A percentile compares a stretch with the other conserved stretches of the same genome.
Conservation (phyloP, 495 filamentous ascomycete species). For the Penicillium riverlandense region DNA sequence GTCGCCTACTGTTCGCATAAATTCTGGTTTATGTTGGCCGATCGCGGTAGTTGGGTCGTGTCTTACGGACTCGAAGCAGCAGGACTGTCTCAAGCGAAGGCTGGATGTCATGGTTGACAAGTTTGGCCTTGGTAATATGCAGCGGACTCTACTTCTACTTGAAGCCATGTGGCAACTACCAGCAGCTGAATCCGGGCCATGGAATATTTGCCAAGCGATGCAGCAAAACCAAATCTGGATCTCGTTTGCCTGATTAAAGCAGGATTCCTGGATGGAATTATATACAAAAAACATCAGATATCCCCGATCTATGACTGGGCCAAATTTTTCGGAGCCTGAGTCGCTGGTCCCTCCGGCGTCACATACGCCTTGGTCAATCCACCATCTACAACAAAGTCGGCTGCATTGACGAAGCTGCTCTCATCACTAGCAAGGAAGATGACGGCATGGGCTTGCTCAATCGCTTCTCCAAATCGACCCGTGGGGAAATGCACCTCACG, state of each 20-base stretch:
- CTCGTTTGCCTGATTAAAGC: constrained; percentile 25
- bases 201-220: constrained; percentile 35
- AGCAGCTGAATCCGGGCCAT: constrained; percentile 21
- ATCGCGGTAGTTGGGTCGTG: constrained; percentile 32
- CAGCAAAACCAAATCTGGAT: constrained; percentile 33
- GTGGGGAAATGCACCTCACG: constrained; percentile 93
- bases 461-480: constrained; percentile 91
- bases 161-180: constrained; percentile 31
- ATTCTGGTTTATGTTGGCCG: constrained; percentile 32
- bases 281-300: too few relatives aligned
- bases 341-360: constrained; percentile 75
- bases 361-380: constrained; percentile 96
- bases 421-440: constrained; percentile 93
- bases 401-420: constrained; percentile 85
- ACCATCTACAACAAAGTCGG: constrained; percentile 94
- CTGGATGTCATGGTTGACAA: constrained; percentile 19
- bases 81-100: constrained; percentile 13
- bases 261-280: too few relatives aligned
- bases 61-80: constrained; percentile 13
- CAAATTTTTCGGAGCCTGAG: constrained; percentile 62
- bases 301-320: constrained; percentile 11
- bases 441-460: constrained; percentile 93
- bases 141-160: constrained; percentile 23
- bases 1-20: constrained; percentile 23
- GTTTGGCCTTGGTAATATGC: constrained; percentile 33